phyloP scores from a whole-genome alignment of 805 yeast genomes.

The Ogataea siamensis region DNA sequence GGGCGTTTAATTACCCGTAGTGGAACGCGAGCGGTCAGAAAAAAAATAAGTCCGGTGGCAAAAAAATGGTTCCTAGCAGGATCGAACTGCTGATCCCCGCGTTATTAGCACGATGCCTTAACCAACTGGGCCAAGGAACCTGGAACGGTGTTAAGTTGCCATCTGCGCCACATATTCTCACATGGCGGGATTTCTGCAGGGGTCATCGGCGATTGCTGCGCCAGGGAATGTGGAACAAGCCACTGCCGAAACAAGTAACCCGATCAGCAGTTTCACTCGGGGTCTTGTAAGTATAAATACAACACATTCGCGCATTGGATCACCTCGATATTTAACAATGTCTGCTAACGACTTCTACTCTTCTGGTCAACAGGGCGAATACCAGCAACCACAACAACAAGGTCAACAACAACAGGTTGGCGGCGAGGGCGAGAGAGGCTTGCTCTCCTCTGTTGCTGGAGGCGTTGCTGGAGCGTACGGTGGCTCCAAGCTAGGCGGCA shows the following conservation, averaged over 20 bases:
- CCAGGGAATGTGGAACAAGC: constrained; percentile 3
- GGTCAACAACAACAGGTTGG: constrained; percentile 30
- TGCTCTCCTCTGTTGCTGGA: constrained; percentile 45
- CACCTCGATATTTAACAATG: constrained; percentile 34
- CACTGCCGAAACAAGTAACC: constrained; percentile 7
- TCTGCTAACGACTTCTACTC: constrained; percentile 57
- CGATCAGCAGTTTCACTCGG: constrained; percentile 5
- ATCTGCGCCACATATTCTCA: background rate
- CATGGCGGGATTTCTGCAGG: background rate
- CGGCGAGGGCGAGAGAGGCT: constrained; percentile 40
- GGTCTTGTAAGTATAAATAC: constrained; percentile 1
- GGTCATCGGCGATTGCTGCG: constrained; percentile 3
- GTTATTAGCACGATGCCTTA: constrained; percentile 45
- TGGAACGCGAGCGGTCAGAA: too few species aligned
- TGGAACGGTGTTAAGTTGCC: constrained; percentile 2
- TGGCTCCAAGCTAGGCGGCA: constrained; percentile 43
- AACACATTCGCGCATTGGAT: background rate
- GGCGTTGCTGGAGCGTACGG: constrained; percentile 55
- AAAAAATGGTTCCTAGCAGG: constrained; percentile 74
- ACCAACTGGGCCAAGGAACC: constrained; percentile 45
- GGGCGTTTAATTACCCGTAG: too few species aligned
- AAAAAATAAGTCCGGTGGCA: constrained; percentile 6
- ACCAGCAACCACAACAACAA: constrained; percentile 33
- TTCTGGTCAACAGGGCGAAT: constrained; percentile 40
- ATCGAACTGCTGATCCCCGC: constrained; percentile 78